Evolutionary conservation across 2,329 filamentous ascomycete species (phyloP).

Genomic region (Diaporthe citrichinensis): DNA sequence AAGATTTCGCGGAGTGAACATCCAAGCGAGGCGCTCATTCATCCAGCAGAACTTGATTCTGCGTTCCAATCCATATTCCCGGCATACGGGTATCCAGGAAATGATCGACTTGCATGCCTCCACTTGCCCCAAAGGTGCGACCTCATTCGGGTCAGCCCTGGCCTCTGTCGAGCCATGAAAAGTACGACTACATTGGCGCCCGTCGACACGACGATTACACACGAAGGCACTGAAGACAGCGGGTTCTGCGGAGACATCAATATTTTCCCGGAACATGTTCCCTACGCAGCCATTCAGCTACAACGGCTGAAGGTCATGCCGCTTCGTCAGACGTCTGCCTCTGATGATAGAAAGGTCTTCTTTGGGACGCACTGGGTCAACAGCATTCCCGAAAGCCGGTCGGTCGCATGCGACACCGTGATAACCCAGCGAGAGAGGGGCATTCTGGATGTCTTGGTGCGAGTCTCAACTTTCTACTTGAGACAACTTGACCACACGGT

Average conservation of each 20-base stretch:
- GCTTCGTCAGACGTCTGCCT: not conserved
- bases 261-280: not conserved
- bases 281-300: not conserved
- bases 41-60: not conserved
- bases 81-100: not conserved
- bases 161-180: not conserved
- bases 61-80: not conserved
- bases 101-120: not conserved
- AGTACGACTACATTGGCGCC: not conserved
- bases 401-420: not conserved
- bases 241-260: not conserved
- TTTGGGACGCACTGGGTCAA: constrained; percentile 8
- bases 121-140: not conserved
- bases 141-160: not conserved
- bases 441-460: not conserved
- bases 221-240: not conserved
- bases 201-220: not conserved
- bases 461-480: constrained; percentile 21
- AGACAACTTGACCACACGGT: not conserved
- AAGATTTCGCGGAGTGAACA: not conserved
- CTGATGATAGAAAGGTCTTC: constrained; percentile 20
- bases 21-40: not conserved
- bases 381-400: not conserved
- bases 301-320: constrained; percentile 3
- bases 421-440: not conserved